A percentile compares a stretch with the other conserved stretches of the same genome.
Conservation (phyloP, 352 stramenopile genomes). For the Globisporangium lucens region DNA sequence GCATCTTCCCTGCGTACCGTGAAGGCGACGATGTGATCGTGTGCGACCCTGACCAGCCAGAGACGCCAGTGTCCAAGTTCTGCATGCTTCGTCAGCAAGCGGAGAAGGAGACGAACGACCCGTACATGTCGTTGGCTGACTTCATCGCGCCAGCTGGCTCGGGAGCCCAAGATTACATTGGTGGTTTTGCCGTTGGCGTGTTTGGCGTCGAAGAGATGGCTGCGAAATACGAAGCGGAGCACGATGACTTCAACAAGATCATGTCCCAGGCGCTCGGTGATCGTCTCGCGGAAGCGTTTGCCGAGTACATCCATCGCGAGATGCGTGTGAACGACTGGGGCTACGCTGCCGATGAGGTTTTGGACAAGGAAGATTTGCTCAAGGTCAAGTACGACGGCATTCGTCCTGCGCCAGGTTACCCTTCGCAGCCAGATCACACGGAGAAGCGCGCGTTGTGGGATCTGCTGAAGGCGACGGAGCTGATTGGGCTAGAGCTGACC, state of each 20-base stretch:
- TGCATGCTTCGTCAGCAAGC: slow-evolving; percentile 97
- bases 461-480: slow-evolving; percentile 91
- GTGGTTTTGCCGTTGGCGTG: slow-evolving; percentile 95
- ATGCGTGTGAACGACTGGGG: slow-evolving; percentile 96
- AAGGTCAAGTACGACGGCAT: slow-evolving; percentile 99
- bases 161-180: slow-evolving; percentile 42
- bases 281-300: slow-evolving; percentile 89
- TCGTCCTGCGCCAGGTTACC: slow-evolving; percentile 96
- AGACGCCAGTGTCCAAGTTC: slow-evolving; percentile 86
- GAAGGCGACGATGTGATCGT: slow-evolving; percentile 94
- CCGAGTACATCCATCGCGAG: slow-evolving; percentile 95
- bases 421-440: slow-evolving; percentile 97
- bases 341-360: slow-evolving; percentile 91
- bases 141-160: slow-evolving; percentile 85
- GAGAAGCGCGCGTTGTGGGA: slow-evolving; percentile 97
- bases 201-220: slow-evolving; percentile 95
- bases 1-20: slow-evolving; percentile 93
- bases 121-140: slow-evolving; percentile 94
- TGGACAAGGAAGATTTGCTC: slow-evolving; percentile 92
- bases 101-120: slow-evolving; percentile 95
- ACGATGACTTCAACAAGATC: slow-evolving; percentile 99
- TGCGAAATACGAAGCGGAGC: slow-evolving; percentile 89
- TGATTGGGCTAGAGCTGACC: slow-evolving; percentile 90
- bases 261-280: slow-evolving; percentile 90
- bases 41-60: slow-evolving; percentile 83